A percentile compares a stretch with the other conserved stretches of the same genome.
phyloP scores from a whole-genome alignment of 805 yeast species.

The Saturnispora dispora region DNA sequence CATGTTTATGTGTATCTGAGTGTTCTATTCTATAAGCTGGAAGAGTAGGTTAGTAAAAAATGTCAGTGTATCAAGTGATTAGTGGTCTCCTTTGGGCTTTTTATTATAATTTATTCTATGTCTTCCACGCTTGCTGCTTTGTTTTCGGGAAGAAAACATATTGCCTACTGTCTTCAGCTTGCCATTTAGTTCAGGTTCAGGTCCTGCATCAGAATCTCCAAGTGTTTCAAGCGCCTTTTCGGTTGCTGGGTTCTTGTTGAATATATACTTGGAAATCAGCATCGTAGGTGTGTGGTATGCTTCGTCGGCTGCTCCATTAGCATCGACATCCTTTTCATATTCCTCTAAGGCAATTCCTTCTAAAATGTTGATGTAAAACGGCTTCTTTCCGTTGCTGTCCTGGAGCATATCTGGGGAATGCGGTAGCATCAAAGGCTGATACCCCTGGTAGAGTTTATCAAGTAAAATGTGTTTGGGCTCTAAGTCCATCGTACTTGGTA shows the following conservation, averaged over 20 bases:
- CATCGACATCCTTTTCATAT: slow-evolving; percentile 1
- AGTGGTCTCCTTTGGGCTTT: background rate
- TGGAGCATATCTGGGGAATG: slow-evolving; percentile 20
- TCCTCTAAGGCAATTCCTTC: slow-evolving; percentile 24
- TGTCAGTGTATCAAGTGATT: background rate
- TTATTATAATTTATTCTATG: slow-evolving; percentile 8
- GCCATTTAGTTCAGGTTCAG: background rate
- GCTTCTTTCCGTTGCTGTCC: slow-evolving; percentile 18
- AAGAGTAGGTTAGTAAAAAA: background rate
- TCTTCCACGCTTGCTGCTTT: slow-evolving; percentile 8
- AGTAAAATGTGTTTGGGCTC: slow-evolving; percentile 28
- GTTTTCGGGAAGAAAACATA: background rate
- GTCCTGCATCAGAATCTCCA: background rate
- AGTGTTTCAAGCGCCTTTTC: slow-evolving; percentile 13
- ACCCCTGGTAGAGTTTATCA: slow-evolving; percentile 29
- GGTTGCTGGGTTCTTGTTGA: slow-evolving; percentile 14
- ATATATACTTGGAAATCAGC: slow-evolving; percentile 15
- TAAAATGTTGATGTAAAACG: slow-evolving; percentile 27
- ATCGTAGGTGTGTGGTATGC: slow-evolving; percentile 14
- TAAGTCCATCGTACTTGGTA: slow-evolving; percentile 26
- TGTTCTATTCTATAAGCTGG: background rate
- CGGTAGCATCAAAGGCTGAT: slow-evolving; percentile 29
- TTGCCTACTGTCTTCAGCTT: slow-evolving; percentile 1
- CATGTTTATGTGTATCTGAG: background rate
- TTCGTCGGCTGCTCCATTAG: slow-evolving; percentile 8